Percentiles rank a stretch among this genome's conserved stretches.
Evolutionary conservation across 1,139 yeast genomes (phyloP).

Genomic region (Scheffersomyces illinoinensis): DNA sequence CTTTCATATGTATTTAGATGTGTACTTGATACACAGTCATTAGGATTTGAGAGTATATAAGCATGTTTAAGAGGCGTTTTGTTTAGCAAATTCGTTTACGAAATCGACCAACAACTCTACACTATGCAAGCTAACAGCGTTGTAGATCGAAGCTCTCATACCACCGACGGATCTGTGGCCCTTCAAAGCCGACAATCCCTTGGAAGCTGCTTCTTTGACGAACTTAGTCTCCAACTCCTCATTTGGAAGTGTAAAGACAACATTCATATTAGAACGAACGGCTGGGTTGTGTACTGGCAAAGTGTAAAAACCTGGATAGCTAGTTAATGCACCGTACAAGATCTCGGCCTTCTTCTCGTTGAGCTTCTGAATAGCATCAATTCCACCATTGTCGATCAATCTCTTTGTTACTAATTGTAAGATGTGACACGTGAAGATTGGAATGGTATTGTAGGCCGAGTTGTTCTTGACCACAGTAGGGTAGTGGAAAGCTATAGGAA

Average conservation of each 20-base stretch:
- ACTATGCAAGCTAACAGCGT: slow-evolving; percentile 73
- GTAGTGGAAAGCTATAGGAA: slow-evolving; percentile 87
- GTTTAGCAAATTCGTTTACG: slow-evolving; percentile 62
- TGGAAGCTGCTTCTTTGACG: slow-evolving; percentile 57
- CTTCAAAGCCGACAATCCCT: slow-evolving; percentile 70
- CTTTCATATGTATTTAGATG: neutral
- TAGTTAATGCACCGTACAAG: slow-evolving; percentile 66
- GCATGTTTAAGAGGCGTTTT: slow-evolving; percentile 14
- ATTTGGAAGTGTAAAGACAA: slow-evolving; percentile 76
- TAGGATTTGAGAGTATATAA: slow-evolving; percentile 9
- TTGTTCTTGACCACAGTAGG: slow-evolving; percentile 85
- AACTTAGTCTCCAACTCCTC: slow-evolving; percentile 66
- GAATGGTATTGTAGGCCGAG: slow-evolving; percentile 93
- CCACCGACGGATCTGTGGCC: slow-evolving; percentile 99
- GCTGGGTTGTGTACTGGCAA: slow-evolving; percentile 60
- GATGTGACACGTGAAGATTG: slow-evolving; percentile 86
- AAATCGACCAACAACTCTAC: slow-evolving; percentile 61
- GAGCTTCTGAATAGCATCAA: slow-evolving; percentile 50
- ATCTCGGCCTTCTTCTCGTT: slow-evolving; percentile 62
- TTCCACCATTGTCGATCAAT: slow-evolving; percentile 62
- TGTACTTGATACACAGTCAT: neutral
- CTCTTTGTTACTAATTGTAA: slow-evolving; percentile 74
- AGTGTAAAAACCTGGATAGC: slow-evolving; percentile 61
- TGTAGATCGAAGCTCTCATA: slow-evolving; percentile 88
- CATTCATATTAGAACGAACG: slow-evolving; percentile 86